Conservation (phyloP, 202 grass and related monocot genomes). For the Cymbopogon flexuosus region DNA sequence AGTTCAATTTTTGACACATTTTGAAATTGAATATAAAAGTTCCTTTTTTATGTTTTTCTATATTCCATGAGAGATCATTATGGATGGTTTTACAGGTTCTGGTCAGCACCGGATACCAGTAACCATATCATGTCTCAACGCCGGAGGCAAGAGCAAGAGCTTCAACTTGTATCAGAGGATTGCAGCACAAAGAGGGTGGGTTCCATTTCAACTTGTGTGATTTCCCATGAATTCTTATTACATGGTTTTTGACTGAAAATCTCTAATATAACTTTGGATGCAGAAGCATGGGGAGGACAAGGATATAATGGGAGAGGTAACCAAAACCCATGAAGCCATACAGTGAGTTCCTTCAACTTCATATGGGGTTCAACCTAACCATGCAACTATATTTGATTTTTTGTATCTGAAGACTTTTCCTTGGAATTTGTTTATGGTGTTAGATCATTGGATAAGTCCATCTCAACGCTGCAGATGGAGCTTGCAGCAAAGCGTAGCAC, state of each 20-base stretch:
- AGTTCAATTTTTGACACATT: constrained; percentile 9
- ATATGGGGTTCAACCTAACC: constrained; percentile 19
- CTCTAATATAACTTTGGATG: constrained; percentile 4
- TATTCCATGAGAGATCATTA: constrained; percentile 3
- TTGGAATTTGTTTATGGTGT: constrained; percentile 43
- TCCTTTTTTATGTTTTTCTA: neutral
- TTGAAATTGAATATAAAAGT: neutral
- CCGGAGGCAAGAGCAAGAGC: constrained; percentile 67
- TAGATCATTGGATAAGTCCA: constrained; percentile 98
- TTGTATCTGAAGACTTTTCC: constrained; percentile 27
- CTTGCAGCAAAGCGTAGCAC: constrained; percentile 75
- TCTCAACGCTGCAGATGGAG: constrained; percentile 73
- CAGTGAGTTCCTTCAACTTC: constrained; percentile 53
- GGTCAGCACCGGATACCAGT: constrained; percentile 62
- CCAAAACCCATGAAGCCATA: constrained; percentile 90
- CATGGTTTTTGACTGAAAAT: constrained; percentile 13
- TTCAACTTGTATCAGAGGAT: constrained; percentile 64
- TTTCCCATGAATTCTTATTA: constrained; percentile 9
- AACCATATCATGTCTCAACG: constrained; percentile 61
- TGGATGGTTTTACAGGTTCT: constrained; percentile 54
- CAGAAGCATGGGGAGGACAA: constrained; percentile 72
- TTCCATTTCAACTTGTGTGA: neutral
- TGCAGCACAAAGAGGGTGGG: constrained; percentile 74
- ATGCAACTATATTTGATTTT: constrained; percentile 12
- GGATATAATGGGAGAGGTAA: constrained; percentile 94